Evolutionary conservation across 139 green algal genomes (phyloP).

Genomic region (Coelastrella sp.): DNA sequence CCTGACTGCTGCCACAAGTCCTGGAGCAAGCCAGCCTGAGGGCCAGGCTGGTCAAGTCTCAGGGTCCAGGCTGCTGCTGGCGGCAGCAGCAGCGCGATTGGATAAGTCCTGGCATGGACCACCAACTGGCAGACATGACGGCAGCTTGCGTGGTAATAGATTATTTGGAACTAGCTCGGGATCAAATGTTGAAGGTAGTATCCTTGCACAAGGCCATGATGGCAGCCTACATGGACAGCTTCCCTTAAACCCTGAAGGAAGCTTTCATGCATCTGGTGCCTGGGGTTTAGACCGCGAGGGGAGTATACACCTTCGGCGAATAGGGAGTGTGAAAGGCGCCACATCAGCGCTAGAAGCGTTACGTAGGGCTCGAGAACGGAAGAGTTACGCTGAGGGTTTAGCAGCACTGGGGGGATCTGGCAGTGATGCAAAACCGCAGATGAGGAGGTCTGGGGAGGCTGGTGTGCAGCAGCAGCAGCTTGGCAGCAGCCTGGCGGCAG

Average conservation of each 20-base stretch:
- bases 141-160: background rate
- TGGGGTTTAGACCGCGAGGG: background rate
- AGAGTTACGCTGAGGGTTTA: background rate
- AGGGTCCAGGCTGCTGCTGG: conserved; percentile 4
- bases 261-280: background rate
- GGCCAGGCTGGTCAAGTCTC: background rate
- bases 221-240: conserved; percentile 18
- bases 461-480: conserved; percentile 11
- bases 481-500: background rate
- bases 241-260: background rate
- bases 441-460: too few species aligned
- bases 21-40: conserved; percentile 7
- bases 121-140: background rate
- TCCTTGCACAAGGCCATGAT: background rate
- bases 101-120: conserved; percentile 29
- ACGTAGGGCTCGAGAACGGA: conserved; percentile 26
- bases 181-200: background rate
- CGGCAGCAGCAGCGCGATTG: conserved; percentile 12
- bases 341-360: conserved; percentile 43
- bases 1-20: background rate
- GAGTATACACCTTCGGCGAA: background rate
- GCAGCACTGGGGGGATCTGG: background rate
- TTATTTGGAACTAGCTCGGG: background rate
- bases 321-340: conserved; percentile 29
- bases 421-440: too few species aligned